Evolutionary conservation across 441 rosid species (phyloP), one percentile per base, ranked within the genome.

Genomic region (Kokia cookei): DNA sequence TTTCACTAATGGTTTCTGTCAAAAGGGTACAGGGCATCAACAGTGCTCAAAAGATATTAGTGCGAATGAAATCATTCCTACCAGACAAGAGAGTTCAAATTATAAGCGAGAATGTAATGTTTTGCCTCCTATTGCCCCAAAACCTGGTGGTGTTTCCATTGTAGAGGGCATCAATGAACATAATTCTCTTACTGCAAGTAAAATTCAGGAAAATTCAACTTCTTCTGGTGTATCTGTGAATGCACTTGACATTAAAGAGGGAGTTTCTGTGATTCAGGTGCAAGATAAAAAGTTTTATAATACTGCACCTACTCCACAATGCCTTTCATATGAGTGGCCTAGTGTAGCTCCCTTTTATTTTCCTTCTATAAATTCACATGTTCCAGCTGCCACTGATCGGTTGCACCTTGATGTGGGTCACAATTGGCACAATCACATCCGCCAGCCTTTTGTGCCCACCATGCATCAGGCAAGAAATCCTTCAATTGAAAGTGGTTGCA

Each of bases 351-450:
- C 93, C 51, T 76, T 88, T 83, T 88, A 93, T 84, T 90, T 91
- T 84, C 84, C 95, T 63, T 84, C 93, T 53, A 79, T 89, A 71
- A 88, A 84, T 82, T 80, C 99, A 57, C 93, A 90, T 81, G 86
- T 88, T 48, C 97, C 93, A 71, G 87, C 97, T 72, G 97, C 99
- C 66, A 85, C 98, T 35, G 98, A 96, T 79, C 89, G 99, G 80
- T 84, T 96, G 78, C 99, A 96, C 87, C 88, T 96, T 75, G 99
- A 96, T 83, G 97, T 91, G 82, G 97, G 98, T 77, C 90, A 74
- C 75, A 96, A 87, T 79, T 89, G 94, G 94, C 99, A 87, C 72
- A 89, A 85, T 78, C 90, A 86, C 69, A 77, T 89, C 65, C 90
- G 86, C 67, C 99, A 85, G 75, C 92, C 99, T 69, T 96, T 89